phyloP scores from a whole-genome alignment of 2,329 filamentous ascomycete genomes.

The Aspergillus niger region DNA sequence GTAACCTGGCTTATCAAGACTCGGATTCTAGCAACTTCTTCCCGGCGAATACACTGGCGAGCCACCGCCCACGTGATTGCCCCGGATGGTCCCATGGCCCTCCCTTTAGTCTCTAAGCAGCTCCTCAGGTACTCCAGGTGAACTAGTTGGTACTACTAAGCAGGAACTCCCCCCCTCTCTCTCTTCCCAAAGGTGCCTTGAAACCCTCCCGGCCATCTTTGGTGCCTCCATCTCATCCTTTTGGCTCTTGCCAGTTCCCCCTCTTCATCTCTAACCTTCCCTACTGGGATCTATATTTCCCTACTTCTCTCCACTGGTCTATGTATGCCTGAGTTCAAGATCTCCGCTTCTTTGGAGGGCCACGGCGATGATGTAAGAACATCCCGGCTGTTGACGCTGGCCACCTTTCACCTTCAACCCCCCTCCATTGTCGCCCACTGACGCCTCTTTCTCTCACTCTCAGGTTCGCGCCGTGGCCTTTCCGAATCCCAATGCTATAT shows the following conservation, averaged over 20 bases:
- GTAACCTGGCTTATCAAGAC: slow-evolving; percentile 1
- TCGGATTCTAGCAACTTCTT: slow-evolving; percentile 20
- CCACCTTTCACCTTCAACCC: slow-evolving; percentile 16
- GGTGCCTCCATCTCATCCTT: neutral
- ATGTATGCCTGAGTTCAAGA: slow-evolving; percentile 81
- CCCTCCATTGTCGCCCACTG: slow-evolving; percentile 23
- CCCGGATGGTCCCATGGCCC: slow-evolving; percentile 10
- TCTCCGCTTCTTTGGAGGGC: slow-evolving; percentile 84
- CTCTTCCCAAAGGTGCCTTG: slow-evolving; percentile 6
- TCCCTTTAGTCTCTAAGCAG: slow-evolving; percentile 1
- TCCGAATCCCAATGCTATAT: slow-evolving; percentile 68
- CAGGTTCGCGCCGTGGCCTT: slow-evolving; percentile 88
- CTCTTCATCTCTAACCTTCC: neutral
- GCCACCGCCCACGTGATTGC: slow-evolving; percentile 21
- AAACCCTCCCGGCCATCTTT: slow-evolving; percentile 1
- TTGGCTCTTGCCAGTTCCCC: neutral
- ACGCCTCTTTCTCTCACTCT: slow-evolving; percentile 49
- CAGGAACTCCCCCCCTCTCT: slow-evolving; percentile 3
- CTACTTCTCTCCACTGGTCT: slow-evolving; percentile 16
- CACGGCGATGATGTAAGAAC: slow-evolving; percentile 87
- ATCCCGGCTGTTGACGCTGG: slow-evolving; percentile 20
- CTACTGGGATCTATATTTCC: neutral
- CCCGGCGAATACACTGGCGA: neutral
- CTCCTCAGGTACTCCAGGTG: slow-evolving; percentile 1
- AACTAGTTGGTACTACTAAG: neutral